phyloP scores from a whole-genome alignment of 2,329 filamentous ascomycete species.

The Septoria linicola region DNA sequence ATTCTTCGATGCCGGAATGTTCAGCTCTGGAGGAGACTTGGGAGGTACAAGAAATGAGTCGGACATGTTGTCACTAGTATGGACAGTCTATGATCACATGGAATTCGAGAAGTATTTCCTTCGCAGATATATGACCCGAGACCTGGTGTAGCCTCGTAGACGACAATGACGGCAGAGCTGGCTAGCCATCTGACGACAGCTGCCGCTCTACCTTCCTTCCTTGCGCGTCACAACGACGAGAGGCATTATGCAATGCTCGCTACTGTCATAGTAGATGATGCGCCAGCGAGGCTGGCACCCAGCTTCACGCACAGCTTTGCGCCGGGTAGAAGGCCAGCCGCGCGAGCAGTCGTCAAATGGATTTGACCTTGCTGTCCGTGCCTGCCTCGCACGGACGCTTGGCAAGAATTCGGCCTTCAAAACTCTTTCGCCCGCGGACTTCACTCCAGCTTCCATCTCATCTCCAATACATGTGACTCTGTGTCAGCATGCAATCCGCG shows the following conservation, averaged over 20 bases:
- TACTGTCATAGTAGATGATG: too few species aligned
- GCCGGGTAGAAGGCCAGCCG: too few species aligned
- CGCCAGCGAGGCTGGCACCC: too few species aligned
- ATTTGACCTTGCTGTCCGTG: too few species aligned
- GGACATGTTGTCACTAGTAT: conserved; percentile 13
- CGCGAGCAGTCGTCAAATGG: too few species aligned
- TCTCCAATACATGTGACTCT: not conserved
- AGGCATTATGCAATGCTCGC: not conserved
- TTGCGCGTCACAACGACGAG: not conserved
- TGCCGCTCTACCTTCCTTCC: not conserved
- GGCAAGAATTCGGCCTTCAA: too few species aligned
- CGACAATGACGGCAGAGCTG: not conserved
- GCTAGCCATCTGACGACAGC: not conserved
- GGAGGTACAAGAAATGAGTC: conserved; percentile 24
- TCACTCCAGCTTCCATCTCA: not conserved
- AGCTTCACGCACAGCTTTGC: too few species aligned
- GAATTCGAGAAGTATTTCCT: not conserved
- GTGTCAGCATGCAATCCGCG: not conserved
- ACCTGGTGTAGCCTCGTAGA: not conserved
- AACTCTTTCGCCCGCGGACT: not conserved
- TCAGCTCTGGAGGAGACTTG: conserved; percentile 36
- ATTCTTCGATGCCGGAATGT: conserved; percentile 35
- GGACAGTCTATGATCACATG: not conserved
- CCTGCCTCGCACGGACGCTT: too few species aligned
- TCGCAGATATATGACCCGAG: not conserved